Conservation (phyloP, 805 yeast genomes). For the Lipomyces lipofer region DNA sequence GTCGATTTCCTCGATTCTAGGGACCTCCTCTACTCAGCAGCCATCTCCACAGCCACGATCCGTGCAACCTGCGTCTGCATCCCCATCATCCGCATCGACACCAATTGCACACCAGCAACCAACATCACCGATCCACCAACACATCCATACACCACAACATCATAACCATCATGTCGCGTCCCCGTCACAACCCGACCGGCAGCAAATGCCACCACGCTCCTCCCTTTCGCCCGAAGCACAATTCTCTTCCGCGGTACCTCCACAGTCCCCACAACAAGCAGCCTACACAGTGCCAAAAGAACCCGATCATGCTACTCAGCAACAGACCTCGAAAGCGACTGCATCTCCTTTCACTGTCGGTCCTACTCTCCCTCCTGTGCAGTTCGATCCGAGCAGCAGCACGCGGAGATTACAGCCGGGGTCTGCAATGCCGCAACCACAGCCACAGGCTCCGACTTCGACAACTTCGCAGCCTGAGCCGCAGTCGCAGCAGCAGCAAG, state of each 20-base stretch:
- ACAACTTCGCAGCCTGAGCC: neutral
- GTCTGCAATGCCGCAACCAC: neutral
- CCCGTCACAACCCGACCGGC: neutral
- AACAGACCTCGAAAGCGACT: neutral
- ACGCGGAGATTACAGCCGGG: conserved; percentile 15
- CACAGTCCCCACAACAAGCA: neutral
- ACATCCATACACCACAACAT: neutral
- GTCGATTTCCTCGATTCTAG: conserved; percentile 29
- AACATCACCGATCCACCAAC: conserved; percentile 21
- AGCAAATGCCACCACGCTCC: neutral
- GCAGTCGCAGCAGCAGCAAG: conserved; percentile 6
- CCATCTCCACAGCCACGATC: conserved; percentile 8
- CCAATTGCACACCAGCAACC: conserved; percentile 12
- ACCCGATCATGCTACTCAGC: neutral
- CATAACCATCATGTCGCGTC: neutral
- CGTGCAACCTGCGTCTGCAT: conserved; percentile 5
- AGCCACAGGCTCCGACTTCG: neutral
- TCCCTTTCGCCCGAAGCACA: conserved; percentile 1
- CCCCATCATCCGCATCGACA: conserved; percentile 14
- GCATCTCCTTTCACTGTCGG: conserved; percentile 30
- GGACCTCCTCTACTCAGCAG: conserved; percentile 18
- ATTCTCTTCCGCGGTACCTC: neutral
- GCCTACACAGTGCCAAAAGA: conserved; percentile 1
- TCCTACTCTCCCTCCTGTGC: conserved; percentile 36
- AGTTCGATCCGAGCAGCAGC: conserved; percentile 32